phyloP scores from a whole-genome alignment of 805 yeast genomes.

The Ogataea pilisensis region DNA sequence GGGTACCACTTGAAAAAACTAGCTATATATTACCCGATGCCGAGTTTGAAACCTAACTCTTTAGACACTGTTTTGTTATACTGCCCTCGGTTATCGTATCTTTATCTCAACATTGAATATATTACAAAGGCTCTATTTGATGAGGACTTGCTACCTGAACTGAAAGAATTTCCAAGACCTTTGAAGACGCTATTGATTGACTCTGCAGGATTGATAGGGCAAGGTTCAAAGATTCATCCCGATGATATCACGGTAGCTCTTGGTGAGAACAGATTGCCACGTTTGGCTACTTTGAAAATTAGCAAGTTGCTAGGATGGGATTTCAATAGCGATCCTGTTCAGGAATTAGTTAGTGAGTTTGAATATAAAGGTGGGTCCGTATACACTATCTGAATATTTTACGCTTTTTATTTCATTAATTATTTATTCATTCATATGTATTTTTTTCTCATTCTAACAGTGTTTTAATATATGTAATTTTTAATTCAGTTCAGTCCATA shows the following conservation, averaged over 20 bases:
- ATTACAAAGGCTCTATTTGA: constrained; percentile 48
- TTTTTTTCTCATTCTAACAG: neutral
- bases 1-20: constrained; percentile 65
- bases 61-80: constrained; percentile 68
- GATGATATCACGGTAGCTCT: constrained; percentile 84
- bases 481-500: neutral
- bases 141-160: constrained; percentile 39
- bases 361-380: constrained; percentile 77
- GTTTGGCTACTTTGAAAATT: constrained; percentile 57
- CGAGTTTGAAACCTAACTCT: constrained; percentile 62
- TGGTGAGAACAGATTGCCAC: constrained; percentile 71
- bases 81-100: constrained; percentile 66
- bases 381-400: constrained; percentile 35
- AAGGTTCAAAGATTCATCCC: constrained; percentile 78
- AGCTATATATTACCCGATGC: constrained; percentile 84
- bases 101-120: constrained; percentile 80
- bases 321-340: constrained; percentile 53
- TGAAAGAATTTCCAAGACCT: constrained; percentile 36
- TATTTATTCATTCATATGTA: neutral
- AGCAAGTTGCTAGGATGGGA: constrained; percentile 88
- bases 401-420: neutral
- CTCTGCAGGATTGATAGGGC: constrained; percentile 84
- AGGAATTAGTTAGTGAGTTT: constrained; percentile 60
- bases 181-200: constrained; percentile 64
- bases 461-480: neutral